phyloP scores from a whole-genome alignment of 257 asterid genomes.

The Solanum paucissectum region DNA sequence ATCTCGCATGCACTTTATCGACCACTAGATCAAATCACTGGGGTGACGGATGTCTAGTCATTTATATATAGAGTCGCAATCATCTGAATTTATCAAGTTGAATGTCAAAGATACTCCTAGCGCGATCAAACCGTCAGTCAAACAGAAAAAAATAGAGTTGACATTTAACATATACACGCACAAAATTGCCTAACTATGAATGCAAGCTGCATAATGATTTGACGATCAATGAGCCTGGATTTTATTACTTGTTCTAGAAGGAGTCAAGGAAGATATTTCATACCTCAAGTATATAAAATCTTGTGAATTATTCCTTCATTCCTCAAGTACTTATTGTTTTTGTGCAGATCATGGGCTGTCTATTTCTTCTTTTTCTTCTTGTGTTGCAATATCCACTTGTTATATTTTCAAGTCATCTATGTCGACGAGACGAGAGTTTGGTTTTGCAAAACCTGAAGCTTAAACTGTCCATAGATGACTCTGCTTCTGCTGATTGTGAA shows the following conservation, averaged over 20 bases:
- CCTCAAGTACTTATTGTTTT: neutral
- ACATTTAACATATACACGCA: neutral
- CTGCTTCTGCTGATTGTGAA: neutral
- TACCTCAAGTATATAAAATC: neutral
- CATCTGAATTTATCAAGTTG: neutral
- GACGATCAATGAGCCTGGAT: neutral
- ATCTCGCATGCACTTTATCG: neutral
- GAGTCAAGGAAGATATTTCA: neutral
- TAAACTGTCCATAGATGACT: neutral
- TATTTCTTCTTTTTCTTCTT: neutral
- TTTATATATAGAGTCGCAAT: neutral
- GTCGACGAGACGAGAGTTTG: neutral
- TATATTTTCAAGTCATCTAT: conserved; percentile 1
- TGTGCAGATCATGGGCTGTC: neutral
- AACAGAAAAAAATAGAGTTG: neutral
- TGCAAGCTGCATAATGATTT: neutral
- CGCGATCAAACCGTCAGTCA: neutral
- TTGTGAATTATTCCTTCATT: neutral
- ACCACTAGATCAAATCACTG: neutral
- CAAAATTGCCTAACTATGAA: neutral
- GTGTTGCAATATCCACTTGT: neutral
- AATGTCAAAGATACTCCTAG: neutral
- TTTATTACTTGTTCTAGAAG: neutral
- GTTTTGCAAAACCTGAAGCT: conserved; percentile 9
- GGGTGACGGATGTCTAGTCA: neutral